Base-by-base conservation (phyloP, 2,329 filamentous ascomycete species). In the Stemphylium lycopersici region DNA sequence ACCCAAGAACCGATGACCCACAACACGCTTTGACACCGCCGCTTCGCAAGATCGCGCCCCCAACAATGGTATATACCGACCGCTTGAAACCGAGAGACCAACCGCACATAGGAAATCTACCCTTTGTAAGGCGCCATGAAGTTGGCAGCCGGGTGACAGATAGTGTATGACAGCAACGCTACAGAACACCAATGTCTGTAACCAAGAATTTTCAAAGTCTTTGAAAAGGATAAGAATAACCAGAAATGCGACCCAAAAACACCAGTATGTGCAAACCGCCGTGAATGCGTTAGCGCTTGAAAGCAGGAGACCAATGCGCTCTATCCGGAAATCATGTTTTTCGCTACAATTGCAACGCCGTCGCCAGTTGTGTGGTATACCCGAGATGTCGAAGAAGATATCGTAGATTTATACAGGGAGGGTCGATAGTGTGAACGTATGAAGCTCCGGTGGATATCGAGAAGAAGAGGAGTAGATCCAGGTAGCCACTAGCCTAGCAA, bases 331-430 rank as follows among this genome's bases (percentile, higher is more conserved):
- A 64, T 60, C 50, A 67, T 64, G 56, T 67, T 67, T 70, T 70
- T 72, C 64, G 68, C 67, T 69, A 65, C 56, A 67, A 63, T 67
- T 68, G 74, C 73, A 74, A 76, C 74, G 73, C 74, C 74, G 73
- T 77, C 65, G 72, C 69, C 71, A 65, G 66, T 64, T 59, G 62
- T 68, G 70, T 76, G 73, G 73, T 75, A 75, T 75, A 70, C 67
- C 71, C 67, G 71, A 72, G 62, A 74, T 73, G 67, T 72, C 66
- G 69, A 75, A 70, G 61, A 66, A 71, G 69, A 75, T 72, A 70
- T 75, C 68, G 71, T 68, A 67, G 69, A 74, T 76, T 76, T 77
- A 71, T 76, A 77, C 73, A 76, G 62, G 69, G 70, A 68, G 74
- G 70, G 69, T 71, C 71, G 66, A 67, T 71, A 71, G 66, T 74